Evolutionary conservation across 495 filamentous ascomycete genomes (phyloP), one percentile per base, ranked within the genome.

Genomic region (Lophium mytilinum): DNA sequence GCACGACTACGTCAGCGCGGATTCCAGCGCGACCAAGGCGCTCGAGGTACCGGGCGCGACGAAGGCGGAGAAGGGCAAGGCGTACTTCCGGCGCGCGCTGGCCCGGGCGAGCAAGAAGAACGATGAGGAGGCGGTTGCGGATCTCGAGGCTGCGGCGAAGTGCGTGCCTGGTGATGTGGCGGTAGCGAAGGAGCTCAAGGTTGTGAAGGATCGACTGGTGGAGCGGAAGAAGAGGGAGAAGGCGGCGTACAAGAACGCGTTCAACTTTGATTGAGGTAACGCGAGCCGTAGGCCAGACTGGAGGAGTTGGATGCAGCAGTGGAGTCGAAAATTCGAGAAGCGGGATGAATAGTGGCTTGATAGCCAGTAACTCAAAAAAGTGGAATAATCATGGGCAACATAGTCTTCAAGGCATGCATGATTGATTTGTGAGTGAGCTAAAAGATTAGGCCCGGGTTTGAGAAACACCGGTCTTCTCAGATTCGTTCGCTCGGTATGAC

Each of bases 221-320:
- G 87, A 83, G 50, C 80, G 86, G 64, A 76, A 81, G 58, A 85
- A 85, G 68, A 94, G 88, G 78, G 89, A 97, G 76, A 92, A 89
- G 77, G 86, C 83, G 35, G 86, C 85, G 30, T 93, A 89, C 67
- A 83, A 83, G 74, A 96, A 90, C 76, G 91, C 91, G 75, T 97
- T 97, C 66, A 68, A 78, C 15, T 83, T 65, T 21, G 45, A 48
- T 24, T 48, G 45, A 48, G 17, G 24, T 30, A 6, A 30, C n/a
- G 24, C 24, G 24, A 2, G 24, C 6, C 24, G 6, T 30, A 6
- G 24, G 24, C 24, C 6, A 30, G 24, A 6, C 2, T 30, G 3
- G 6, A 30, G 24, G 24, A 30, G 24, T 30, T 30, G 24, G 6
- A 30, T 30, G 24, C 24, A 30, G 24, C 24, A 30, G 24, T 30